Evolutionary conservation across 805 yeast genomes (phyloP), one percentile per base, ranked within the genome.

Genomic region (Myxozyma melibiosi): DNA sequence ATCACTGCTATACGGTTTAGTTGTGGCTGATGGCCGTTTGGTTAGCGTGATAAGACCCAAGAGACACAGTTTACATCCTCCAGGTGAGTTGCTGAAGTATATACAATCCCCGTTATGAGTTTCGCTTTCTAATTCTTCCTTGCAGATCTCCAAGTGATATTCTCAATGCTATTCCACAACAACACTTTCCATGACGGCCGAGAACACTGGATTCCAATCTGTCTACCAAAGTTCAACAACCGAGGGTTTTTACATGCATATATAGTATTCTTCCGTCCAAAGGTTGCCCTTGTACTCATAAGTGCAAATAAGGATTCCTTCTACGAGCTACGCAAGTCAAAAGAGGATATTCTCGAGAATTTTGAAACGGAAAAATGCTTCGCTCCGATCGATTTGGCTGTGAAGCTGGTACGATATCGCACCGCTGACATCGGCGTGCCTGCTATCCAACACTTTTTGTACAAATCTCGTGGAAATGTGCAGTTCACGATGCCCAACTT

Each of bases 181-280:
- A 72, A 74, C 44, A 76, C 83, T 0, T 77, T 82, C 61, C 74
- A 74, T 25, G 75, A 75, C 31, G 74, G 74, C 22, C 67, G 87
- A 64, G 97, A 91, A 67, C 81, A 90, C 56, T 94, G 98, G 98
- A 81, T 88, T 11, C 99, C 99, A 0, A 77, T 92, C 0, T 92
- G 99, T 71, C 77, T 92, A 69, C 96, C 98, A 0, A 83, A 87
- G 64, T 92, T 92, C 75, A 92, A 94, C 68, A 74, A 89, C 1
- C 84, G 84, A 62, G 99, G 99, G 8, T 94, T 91, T 66, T 72
- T 92, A 4, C 88, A 94, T 67, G 84, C 90, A 11, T 89, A 86
- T 66, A 86, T 90, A 42, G 84, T 83, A 56, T 83, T 84, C 62
- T 68, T 85, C 45, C 78, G 78, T 43, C 57, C 68, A 37, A 59